Percentiles rank a stretch among this genome's conserved stretches.
Conservation (phyloP, 2,329 filamentous ascomycete species). For the Neofusicoccum sp. region DNA sequence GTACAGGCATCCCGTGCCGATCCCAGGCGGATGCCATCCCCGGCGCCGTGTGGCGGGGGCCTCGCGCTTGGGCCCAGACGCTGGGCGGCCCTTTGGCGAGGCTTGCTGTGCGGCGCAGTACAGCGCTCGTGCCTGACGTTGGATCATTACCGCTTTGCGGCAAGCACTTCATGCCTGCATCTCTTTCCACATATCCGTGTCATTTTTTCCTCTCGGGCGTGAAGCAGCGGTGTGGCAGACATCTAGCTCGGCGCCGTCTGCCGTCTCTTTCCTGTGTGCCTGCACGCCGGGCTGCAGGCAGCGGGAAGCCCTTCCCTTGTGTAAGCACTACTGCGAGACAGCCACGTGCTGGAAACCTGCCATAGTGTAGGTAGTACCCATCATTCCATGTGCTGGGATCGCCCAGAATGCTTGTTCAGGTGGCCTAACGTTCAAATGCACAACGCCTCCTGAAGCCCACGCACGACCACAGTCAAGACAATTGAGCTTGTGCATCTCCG, state of each 20-base stretch:
- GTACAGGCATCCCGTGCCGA: slow-evolving; percentile 8
- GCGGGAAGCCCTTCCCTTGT: no score
- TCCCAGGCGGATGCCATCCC: not conserved
- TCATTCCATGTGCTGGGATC: no score
- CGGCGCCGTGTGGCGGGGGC: not conserved
- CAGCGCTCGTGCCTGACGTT: not conserved
- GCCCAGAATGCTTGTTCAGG: no score
- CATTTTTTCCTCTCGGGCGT: not conserved
- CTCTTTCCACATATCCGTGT: not conserved
- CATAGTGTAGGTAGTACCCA: no score
- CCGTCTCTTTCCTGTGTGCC: not conserved
- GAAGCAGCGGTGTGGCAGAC: not conserved
- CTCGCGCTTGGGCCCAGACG: not conserved
- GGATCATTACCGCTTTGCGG: not conserved
- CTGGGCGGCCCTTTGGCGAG: not conserved
- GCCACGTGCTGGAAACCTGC: no score
- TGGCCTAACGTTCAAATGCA: no score
- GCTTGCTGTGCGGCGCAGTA: not conserved
- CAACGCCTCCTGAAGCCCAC: no score
- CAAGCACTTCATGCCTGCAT: not conserved
- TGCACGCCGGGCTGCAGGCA: no score
- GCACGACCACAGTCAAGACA: no score
- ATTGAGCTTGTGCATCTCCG: no score
- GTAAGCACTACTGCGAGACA: no score
- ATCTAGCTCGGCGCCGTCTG: not conserved